Evolutionary conservation across 345 rosid species (phyloP), one percentile per base, ranked within the genome.

Genomic region (Murraya paniculata): DNA sequence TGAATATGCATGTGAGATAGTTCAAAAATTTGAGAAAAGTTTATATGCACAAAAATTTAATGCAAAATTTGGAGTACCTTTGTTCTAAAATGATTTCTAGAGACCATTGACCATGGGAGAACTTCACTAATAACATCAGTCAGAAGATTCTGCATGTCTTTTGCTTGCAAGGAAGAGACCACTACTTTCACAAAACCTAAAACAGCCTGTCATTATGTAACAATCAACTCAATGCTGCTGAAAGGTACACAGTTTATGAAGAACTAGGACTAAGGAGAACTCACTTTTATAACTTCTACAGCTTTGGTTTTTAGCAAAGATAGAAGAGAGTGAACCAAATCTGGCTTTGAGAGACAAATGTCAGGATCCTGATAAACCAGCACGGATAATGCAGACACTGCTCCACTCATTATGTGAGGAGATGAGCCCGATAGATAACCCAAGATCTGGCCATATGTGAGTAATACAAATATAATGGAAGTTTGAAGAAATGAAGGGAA

Each of bases 341-440:
- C 93, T 6, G 97, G 89, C 76, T 88, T 83, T 0, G 89, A 85
- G 38, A 86, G 71, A 83, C 92, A 89, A 48, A 90, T 82, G 64
- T 89, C 90, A 38, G 92, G 82, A 82, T 90, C 95, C 41, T 87
- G 85, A 82, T 94, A 83, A 72, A 94, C 84, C 64, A 94, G 90
- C 60, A 89, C 87, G 53, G 99, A 96, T 81, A 96, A 82, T 38
- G 97, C 98, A 82, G 97, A 90, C 50, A 94, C 93, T 50, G 99
- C 98, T 85, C 94, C 99, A 84, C 99, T 94, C 77, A 85, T 94
- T 80, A 94, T 91, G 62, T 92, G 97, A 41, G 99, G 95, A 27
- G 97, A 96, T 55, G 98, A 82, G 73, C 98, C 97, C 71, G 97
- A 90, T 31, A 92, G 92, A 86, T 94, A 94, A 60, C 97, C 99